Conservation (phyloP, 768 basidiomycete genomes). For the Cytidiella melzeri region DNA sequence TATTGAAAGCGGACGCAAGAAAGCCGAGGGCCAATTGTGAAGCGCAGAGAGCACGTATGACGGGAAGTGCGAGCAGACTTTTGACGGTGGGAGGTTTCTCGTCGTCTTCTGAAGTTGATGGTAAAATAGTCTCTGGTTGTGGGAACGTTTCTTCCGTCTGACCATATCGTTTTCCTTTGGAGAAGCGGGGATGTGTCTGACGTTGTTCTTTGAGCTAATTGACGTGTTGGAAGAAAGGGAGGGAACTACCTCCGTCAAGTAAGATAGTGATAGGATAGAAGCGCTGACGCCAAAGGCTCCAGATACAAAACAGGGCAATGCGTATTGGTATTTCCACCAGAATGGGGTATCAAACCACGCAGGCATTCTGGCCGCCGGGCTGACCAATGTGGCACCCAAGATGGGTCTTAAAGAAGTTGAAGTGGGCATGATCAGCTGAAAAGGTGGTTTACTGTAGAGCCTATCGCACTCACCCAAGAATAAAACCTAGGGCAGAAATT, state of each 20-base stretch:
- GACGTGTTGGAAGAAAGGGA: no score
- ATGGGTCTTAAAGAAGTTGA: constrained; percentile 37
- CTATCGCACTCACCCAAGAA: constrained; percentile 46
- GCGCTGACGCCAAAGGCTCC: constrained; percentile 35
- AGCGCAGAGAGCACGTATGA: constrained; percentile 44
- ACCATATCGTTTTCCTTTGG: neutral
- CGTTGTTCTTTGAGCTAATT: no score
- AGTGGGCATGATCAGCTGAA: no score
- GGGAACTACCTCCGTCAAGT: constrained; percentile 55
- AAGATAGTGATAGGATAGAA: constrained; percentile 36
- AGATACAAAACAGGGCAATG: constrained; percentile 52
- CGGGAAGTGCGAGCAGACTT: constrained; percentile 41
- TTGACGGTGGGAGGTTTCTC: constrained; percentile 19
- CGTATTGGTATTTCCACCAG: constrained; percentile 48
- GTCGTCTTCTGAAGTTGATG: neutral
- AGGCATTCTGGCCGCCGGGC: constrained; percentile 44
- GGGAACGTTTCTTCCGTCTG: no score
- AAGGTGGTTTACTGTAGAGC: neutral
- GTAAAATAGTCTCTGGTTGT: no score
- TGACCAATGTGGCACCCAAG: constrained; percentile 54
- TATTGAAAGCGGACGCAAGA: constrained; percentile 50
- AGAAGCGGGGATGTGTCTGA: neutral
- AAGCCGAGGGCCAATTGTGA: constrained; percentile 50
- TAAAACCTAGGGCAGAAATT: constrained; percentile 50
- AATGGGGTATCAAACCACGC: constrained; percentile 37